These are phyloP conservation scores for Kluyveromyces dobzhanskii DNA, from an alignment of 805 yeast species.

Conservation along the genomic window DNA sequence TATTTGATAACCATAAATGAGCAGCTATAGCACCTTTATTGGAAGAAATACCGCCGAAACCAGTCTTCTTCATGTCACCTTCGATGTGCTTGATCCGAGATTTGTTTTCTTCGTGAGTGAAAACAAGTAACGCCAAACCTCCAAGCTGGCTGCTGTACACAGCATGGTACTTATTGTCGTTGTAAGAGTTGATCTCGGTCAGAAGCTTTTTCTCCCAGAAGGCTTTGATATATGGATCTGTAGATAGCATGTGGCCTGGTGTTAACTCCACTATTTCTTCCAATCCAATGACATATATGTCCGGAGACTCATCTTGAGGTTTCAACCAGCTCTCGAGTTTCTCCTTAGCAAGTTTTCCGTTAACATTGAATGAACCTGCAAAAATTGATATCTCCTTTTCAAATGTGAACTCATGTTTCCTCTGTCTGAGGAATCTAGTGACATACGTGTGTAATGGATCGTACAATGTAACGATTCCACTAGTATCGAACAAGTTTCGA, in stretches of 20 bases:
- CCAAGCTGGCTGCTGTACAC: constrained; percentile 79
- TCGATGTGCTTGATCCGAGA: constrained; percentile 52
- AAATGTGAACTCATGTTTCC: constrained; percentile 47
- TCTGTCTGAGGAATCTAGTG: constrained; percentile 49
- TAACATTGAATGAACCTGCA: constrained; percentile 81
- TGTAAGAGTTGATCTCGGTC: constrained; percentile 34
- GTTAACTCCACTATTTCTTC: constrained; percentile 85
- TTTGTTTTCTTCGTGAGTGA: constrained; percentile 46
- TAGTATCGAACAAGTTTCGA: constrained; percentile 19
- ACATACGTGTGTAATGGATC: constrained; percentile 88
- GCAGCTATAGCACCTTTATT: constrained; percentile 76
- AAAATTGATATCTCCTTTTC: constrained; percentile 54
- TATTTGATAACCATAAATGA: constrained; percentile 54
- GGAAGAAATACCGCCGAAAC: constrained; percentile 84
- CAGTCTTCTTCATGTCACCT: constrained; percentile 78
- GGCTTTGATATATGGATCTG: constrained; percentile 53
- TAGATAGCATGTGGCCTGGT: constrained; percentile 73
- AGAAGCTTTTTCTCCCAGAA: constrained; percentile 62
- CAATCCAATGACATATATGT: constrained; percentile 72
- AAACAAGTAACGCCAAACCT: constrained; percentile 68
- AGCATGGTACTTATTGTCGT: constrained; percentile 40
- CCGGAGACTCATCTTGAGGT: constrained; percentile 49
- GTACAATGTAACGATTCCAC: constrained; percentile 51
- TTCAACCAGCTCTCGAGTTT: constrained; percentile 73
- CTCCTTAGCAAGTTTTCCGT: constrained; percentile 53